Percentiles rank a stretch among this genome's conserved stretches.
Conservation (phyloP, 2,329 filamentous ascomycete species). For the Trichoderma aggressivum region DNA sequence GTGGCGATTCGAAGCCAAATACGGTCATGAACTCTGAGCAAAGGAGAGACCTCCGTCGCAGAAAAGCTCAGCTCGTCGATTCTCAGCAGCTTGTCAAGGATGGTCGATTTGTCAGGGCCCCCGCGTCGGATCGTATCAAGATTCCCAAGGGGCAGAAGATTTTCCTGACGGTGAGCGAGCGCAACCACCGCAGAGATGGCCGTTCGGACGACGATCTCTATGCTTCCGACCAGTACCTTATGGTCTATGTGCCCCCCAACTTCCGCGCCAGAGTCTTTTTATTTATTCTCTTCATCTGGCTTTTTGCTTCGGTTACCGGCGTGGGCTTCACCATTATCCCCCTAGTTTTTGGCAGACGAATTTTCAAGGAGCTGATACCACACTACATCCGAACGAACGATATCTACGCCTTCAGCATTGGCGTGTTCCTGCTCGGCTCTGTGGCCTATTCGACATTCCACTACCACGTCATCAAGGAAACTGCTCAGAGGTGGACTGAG, state of each 20-base stretch:
- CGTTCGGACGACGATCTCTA: slow-evolving; percentile 49
- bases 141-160: slow-evolving; percentile 81
- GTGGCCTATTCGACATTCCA: slow-evolving; percentile 60
- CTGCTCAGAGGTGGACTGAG: slow-evolving; percentile 31
- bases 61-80: slow-evolving; percentile 46
- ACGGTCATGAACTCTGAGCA: slow-evolving; percentile 35
- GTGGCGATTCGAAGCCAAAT: slow-evolving; percentile 44
- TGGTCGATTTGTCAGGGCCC: slow-evolving; percentile 85
- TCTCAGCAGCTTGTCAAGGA: slow-evolving; percentile 59
- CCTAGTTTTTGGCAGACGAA: slow-evolving; percentile 74
- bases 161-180: slow-evolving; percentile 70
- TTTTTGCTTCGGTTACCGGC: slow-evolving; percentile 85
- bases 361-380: slow-evolving; percentile 73
- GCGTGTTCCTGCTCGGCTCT: slow-evolving; percentile 75
- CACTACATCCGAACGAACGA: slow-evolving; percentile 77
- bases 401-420: slow-evolving; percentile 92
- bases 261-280: slow-evolving; percentile 77
- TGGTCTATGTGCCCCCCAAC: slow-evolving; percentile 78
- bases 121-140: slow-evolving; percentile 90
- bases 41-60: slow-evolving; percentile 35
- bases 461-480: slow-evolving; percentile 38
- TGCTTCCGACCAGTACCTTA: slow-evolving; percentile 59
- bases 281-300: slow-evolving; percentile 88
- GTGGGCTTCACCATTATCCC: slow-evolving; percentile 83
- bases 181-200: slow-evolving; percentile 61